Base-by-base conservation (phyloP, 345 rosid genomes). In the Hevea brasiliensis region DNA sequence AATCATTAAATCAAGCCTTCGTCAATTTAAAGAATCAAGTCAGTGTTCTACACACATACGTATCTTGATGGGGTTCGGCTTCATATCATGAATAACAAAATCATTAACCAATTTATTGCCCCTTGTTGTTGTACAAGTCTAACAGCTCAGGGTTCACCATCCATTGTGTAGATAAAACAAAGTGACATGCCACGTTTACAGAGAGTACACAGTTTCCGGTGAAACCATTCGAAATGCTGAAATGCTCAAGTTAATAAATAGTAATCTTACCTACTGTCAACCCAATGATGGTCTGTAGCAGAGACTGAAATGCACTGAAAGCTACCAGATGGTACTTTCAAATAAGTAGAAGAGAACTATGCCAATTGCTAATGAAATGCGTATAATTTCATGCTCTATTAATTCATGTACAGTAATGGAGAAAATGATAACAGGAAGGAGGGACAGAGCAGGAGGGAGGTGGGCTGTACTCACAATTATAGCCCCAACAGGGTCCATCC, bases 401-500 rank as follows among this genome's bases (percentile, higher is more conserved):
- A 18, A 41, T 40, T 7, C 27, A 40, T 6, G 23, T 15, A 61
- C 12, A 62, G n/a, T 14, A 62, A 40, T 53, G 37, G 12, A 7
- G 45, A 20, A 45, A 37, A 15, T 17, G 23, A 55, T 42, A 1
- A 69, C 13, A 60, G 57, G 44, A 24, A 29, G 3, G 11, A 9
- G 20, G 32, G 21, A 24, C 50, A 67, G n/a, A 32, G 42, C 72
- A 7, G 13, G 60, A 41, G 53, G 60, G 77, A 66, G 15, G 64
- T 32, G 24, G 4, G 29, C 18, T 42, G 59, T 29, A 76, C 98
- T 86, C 82, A 95, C 99, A 81, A 92, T 87, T 80, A 95, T 91
- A 67, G 99, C 99, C 75, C 99, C 99, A 55, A 89, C 89, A 50
- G 98, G 99, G 79, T 95, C 99, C 83, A 95, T 81, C 99, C 99